Base-by-base conservation (phyloP, 331 rosid species). In the Pyracantha coccinea region DNA sequence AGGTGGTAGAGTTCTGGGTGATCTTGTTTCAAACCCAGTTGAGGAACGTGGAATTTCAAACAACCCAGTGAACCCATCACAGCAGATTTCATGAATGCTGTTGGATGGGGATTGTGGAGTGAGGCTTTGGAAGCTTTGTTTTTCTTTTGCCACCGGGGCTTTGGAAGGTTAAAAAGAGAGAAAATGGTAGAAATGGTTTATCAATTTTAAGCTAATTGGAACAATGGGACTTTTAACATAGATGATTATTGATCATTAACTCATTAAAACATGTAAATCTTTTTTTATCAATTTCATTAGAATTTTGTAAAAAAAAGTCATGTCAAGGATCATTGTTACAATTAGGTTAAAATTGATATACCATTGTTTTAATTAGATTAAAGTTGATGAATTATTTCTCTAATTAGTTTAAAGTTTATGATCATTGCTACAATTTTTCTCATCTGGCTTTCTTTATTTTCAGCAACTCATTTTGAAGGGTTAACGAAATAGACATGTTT, bases 321-420 rank as follows among this genome's bases (percentile, higher is more conserved):
- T 2, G 0, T 10, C 3, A 35, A 1, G 0, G 4, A 0, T 0
- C 12, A 9, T 9, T 38, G 0, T 0, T 3, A 2, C 0, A 38
- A 38, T 38, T 9, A 38, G 3, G 0, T 38, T 38, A 9, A 35
- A 38, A 0, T 10, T 9, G 0, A 35, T 0, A 0, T 0, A 1
- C 1, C 3, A 9, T 9, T 38, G 0, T 0, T 35, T 0, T 35
- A 35, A 35, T 35, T 35, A 35, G 1, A 6, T 9, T 35, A 35
- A 35, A 35, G 3, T 35, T 28, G 0, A 28, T 4, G 0, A 0
- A 35, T 0, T 0, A 38, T 38, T 38, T 9, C 44, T 0, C 0
- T 1, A 38, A 38, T 10, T 38, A 9, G 44, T 38, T 38, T 38
- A 10, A 38, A 38, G 1, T 38, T 38, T 38, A 38, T 0, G 13